A percentile compares a stretch with the other conserved stretches of the same genome.
Evolutionary conservation across 2,329 filamentous ascomycete genomes (phyloP).

Genomic region (Diaporthe sp.): DNA sequence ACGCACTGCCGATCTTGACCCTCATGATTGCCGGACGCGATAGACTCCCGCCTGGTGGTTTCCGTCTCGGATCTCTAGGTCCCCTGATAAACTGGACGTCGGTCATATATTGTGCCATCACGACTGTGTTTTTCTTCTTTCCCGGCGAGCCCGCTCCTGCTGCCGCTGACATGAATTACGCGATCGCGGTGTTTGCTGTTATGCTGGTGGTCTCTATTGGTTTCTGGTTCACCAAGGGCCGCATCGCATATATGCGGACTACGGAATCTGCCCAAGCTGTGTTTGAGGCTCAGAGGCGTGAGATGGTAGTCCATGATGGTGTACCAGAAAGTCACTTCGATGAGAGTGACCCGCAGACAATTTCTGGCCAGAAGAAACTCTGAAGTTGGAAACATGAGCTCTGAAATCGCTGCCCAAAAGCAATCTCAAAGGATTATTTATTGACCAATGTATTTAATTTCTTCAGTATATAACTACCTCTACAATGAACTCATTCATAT

Average conservation of each 20-base stretch:
- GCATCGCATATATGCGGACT: conserved; percentile 52
- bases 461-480: too few species aligned
- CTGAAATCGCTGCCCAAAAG: neutral
- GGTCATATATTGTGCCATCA: conserved; percentile 65
- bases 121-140: conserved; percentile 70
- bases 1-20: conserved; percentile 63
- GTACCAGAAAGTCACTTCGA: neutral
- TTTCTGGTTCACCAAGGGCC: conserved; percentile 66
- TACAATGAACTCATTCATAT: neutral
- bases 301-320: conserved; percentile 32
- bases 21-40: conserved; percentile 66
- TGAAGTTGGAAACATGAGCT: neutral
- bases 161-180: conserved; percentile 68
- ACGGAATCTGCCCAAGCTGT: conserved; percentile 42
- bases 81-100: conserved; percentile 62
- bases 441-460: neutral
- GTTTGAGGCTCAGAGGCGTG: conserved; percentile 13
- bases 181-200: conserved; percentile 69
- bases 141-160: conserved; percentile 60
- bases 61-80: conserved; percentile 50
- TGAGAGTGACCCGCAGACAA: neutral
- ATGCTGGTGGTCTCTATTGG: conserved; percentile 64
- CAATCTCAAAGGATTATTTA: neutral
- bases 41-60: conserved; percentile 59
- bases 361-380: neutral